Evolutionary conservation across 441 rosid species (phyloP).

Genomic region (Gossypium laxum): DNA sequence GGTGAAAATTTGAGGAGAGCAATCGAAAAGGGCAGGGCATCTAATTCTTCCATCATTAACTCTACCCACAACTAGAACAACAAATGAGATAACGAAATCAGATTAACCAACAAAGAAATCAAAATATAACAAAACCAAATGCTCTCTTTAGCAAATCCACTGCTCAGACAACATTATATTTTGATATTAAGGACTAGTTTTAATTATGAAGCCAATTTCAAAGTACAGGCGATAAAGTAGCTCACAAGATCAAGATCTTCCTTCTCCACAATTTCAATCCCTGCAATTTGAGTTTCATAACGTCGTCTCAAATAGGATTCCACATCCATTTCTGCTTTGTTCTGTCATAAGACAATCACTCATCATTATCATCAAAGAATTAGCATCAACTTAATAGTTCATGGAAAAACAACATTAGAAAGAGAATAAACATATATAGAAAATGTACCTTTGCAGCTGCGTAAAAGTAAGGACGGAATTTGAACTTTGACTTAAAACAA

Average conservation of each 20-base stretch:
- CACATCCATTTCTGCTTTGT: conserved; percentile 75
- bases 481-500: conserved; percentile 79
- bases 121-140: neutral
- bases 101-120: neutral
- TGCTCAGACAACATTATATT: neutral
- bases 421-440: conserved; percentile 2
- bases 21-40: neutral
- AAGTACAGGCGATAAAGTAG: conserved; percentile 5
- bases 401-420: conserved; percentile 11
- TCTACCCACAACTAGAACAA: neutral
- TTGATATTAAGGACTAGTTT: neutral
- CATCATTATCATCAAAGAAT: conserved; percentile 6
- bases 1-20: neutral
- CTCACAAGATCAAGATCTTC: conserved; percentile 95
- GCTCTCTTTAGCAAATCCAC: neutral
- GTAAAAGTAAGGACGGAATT: conserved; percentile 86
- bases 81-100: neutral
- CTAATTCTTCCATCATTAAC: neutral
- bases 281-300: conserved; percentile 75
- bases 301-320: conserved; percentile 77
- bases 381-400: neutral
- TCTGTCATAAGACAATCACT: conserved; percentile 31
- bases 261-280: conserved; percentile 63
- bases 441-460: conserved; percentile 63
- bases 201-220: conserved; percentile 4